phyloP scores from a whole-genome alignment of 495 filamentous ascomycete species.

The Amphirosellinia nigrospora region DNA sequence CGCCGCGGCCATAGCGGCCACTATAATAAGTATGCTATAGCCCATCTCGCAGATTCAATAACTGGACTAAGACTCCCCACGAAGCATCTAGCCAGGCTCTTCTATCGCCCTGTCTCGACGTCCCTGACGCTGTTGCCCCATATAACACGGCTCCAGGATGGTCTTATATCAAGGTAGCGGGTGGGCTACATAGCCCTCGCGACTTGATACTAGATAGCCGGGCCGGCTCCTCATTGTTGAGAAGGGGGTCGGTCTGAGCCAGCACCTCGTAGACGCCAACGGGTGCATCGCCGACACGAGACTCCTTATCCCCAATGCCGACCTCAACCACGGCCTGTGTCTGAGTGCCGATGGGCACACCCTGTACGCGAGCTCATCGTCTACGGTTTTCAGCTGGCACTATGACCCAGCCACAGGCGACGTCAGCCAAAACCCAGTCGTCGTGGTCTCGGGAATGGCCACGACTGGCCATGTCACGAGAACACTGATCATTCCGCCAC shows the following conservation, averaged over 20 bases:
- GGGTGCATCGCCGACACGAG: conserved; percentile 39
- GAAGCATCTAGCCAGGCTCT: conserved; percentile 25
- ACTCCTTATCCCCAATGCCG: conserved; percentile 12
- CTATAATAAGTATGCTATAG: conserved; percentile 3
- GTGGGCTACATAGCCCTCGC: conserved; percentile 59
- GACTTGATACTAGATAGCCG: conserved; percentile 63
- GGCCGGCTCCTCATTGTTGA: conserved; percentile 70
- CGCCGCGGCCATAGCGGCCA: neutral
- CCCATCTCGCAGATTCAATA: neutral
- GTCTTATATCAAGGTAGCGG: conserved; percentile 59
- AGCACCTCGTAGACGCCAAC: conserved; percentile 55
- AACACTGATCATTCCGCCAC: conserved; percentile 62
- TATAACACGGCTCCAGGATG: conserved; percentile 65
- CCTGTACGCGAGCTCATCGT: conserved; percentile 66
- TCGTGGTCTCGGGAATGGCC: conserved; percentile 64
- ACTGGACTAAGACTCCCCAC: neutral
- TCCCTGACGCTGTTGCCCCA: conserved; percentile 34
- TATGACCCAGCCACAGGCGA: conserved; percentile 59
- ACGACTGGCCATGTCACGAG: conserved; percentile 65
- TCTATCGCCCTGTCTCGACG: conserved; percentile 33
- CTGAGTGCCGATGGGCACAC: conserved; percentile 65
- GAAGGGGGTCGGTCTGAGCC: conserved; percentile 57
- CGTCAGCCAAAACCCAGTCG: conserved; percentile 48
- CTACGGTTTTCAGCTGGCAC: conserved; percentile 63
- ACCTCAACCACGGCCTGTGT: conserved; percentile 66